Conservation (phyloP, 2,329 filamentous ascomycete genomes). For the Fusarium nodosum region DNA sequence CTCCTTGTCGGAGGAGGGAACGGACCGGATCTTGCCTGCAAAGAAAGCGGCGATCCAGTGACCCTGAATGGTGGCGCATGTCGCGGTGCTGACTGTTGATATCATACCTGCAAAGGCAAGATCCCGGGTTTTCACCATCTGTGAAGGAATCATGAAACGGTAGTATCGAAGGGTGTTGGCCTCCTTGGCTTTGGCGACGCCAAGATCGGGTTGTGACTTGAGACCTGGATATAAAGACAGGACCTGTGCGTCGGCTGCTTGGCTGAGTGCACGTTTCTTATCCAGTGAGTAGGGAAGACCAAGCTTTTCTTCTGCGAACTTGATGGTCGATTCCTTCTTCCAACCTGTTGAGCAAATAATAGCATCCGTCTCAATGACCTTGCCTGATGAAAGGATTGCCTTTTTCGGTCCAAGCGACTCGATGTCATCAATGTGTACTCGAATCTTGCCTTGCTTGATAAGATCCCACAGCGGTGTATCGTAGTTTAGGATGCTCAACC, state of each 20-base stretch:
- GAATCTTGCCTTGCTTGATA: slow-evolving; percentile 62
- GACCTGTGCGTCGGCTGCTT: slow-evolving; percentile 39
- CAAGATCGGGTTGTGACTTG: slow-evolving; percentile 41
- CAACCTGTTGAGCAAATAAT: slow-evolving; percentile 68
- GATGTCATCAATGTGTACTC: slow-evolving; percentile 64
- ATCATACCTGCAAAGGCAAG: slow-evolving; percentile 55
- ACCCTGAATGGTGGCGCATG: slow-evolving; percentile 57
- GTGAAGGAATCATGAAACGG: slow-evolving; percentile 48
- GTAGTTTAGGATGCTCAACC: slow-evolving; percentile 68
- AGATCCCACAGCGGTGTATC: slow-evolving; percentile 64
- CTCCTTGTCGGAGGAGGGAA: slow-evolving; percentile 53
- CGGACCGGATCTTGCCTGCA: slow-evolving; percentile 59
- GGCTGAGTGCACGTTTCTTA: slow-evolving; percentile 19
- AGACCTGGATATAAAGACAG: slow-evolving; percentile 39
- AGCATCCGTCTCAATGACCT: slow-evolving; percentile 58
- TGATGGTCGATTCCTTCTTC: slow-evolving; percentile 60
- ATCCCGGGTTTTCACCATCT: slow-evolving; percentile 40
- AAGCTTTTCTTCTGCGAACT: slow-evolving; percentile 52
- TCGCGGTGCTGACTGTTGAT: slow-evolving; percentile 52
- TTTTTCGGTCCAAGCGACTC: slow-evolving; percentile 55
- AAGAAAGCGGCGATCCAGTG: slow-evolving; percentile 72
- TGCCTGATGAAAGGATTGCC: slow-evolving; percentile 60
- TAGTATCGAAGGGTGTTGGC: slow-evolving; percentile 46
- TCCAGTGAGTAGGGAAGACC: slow-evolving; percentile 32
- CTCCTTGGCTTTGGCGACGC: slow-evolving; percentile 36